These are phyloP conservation scores for Sphenostylis stenocarpa DNA, from an alignment of 306 rosid species.

Conservation along the genomic window DNA sequence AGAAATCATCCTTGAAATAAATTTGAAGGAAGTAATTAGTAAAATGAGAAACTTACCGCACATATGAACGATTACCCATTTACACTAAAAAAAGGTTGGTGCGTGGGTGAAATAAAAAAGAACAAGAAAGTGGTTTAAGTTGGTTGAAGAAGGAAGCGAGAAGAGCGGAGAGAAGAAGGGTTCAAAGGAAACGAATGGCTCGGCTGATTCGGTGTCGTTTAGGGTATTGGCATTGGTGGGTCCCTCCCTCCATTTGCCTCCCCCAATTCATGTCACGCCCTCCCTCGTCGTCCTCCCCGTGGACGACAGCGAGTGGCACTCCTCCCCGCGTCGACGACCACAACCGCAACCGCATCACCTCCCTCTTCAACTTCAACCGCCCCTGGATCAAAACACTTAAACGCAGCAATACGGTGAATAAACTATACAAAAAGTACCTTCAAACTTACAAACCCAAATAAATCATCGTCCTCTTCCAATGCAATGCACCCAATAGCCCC, in stretches of 20 bases:
- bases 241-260: not conserved
- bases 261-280: constrained; percentile 2
- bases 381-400: not conserved
- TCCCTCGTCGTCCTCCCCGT: constrained; percentile 29
- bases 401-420: not conserved
- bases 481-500: not conserved
- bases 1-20: no score
- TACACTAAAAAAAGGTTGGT: no score
- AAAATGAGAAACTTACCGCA: no score
- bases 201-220: constrained; percentile 8
- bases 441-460: not conserved
- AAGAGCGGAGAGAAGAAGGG: not conserved
- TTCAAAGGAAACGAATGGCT: not conserved
- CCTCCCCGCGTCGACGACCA: not conserved
- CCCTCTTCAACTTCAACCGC: constrained; percentile 11
- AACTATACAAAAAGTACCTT: constrained; percentile 29
- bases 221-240: not conserved
- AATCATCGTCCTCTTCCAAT: not conserved
- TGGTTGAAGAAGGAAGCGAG: not conserved
- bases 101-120: no score
- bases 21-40: no score
- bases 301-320: constrained; percentile 38
- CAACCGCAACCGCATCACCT: not conserved
- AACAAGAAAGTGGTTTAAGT: no score
- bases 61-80: no score